Evolutionary conservation across 345 rosid species (phyloP).

Genomic region (Linum tenue): DNA sequence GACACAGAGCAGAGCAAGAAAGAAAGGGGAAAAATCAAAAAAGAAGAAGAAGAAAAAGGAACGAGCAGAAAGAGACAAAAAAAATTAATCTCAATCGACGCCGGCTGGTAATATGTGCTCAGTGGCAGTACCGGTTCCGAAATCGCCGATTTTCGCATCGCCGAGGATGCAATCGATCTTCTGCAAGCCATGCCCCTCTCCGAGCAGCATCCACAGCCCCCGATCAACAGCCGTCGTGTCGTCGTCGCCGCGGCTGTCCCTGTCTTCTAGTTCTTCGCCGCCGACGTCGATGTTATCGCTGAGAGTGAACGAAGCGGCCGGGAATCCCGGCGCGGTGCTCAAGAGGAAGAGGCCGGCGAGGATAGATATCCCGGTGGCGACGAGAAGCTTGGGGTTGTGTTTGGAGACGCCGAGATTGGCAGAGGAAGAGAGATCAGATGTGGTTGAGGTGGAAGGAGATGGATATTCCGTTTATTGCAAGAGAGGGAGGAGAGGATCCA

Average conservation of each 20-base stretch:
- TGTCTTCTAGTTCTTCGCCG: neutral
- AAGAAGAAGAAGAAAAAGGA: neutral
- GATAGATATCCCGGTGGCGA: constrained; percentile 23
- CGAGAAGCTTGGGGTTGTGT: constrained; percentile 6
- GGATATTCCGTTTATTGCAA: constrained; percentile 38
- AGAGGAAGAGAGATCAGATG: constrained; percentile 17
- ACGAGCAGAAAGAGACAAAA: too few species aligned
- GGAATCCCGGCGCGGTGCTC: constrained; percentile 12
- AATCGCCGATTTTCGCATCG: constrained; percentile 35
- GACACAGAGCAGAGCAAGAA: neutral
- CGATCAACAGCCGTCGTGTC: constrained; percentile 1
- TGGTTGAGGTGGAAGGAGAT: constrained; percentile 26
- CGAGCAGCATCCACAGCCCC: constrained; percentile 8
- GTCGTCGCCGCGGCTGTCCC: neutral
- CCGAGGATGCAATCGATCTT: constrained; percentile 17
- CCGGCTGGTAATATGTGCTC: constrained; percentile 20
- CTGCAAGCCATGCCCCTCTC: constrained; percentile 15
- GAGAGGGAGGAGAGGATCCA: constrained; percentile 32
- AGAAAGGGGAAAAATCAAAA: neutral
- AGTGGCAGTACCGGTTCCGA: constrained; percentile 16
- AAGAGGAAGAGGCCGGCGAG: constrained; percentile 39
- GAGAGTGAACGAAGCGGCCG: constrained; percentile 2
- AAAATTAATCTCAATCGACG: too few species aligned
- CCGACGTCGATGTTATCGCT: constrained; percentile 8
- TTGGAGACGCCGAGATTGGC: constrained; percentile 8